Base-by-base conservation (phyloP, 345 rosid genomes). In the Citrus australasica region DNA sequence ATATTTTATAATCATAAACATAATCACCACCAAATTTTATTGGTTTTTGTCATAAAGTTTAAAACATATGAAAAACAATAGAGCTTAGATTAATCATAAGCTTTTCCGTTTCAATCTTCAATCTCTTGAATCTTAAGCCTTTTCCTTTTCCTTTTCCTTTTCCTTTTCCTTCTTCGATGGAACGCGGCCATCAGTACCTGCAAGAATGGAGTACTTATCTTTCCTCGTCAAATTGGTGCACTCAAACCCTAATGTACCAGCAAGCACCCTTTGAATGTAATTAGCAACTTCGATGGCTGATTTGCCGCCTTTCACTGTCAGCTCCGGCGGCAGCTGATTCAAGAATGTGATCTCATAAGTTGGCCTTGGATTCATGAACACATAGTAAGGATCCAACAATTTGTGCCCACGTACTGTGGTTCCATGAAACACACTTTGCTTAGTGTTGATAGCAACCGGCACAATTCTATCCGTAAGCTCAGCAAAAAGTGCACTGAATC, bases 401-500 rank as follows among this genome's bases (percentile, higher is more conserved):
- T 95, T 95, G 82, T 88, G 76, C 28, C 98, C 99, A 7, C 97
- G 89, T 27, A 84, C 93, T 0, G 94, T 90, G 1, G 99, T 96
- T 22, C 99, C 99, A 33, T 92, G 74, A 55, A 96, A 96, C 67
- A 96, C 90, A 9, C 88, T 84, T 42, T 89, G 99, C 65, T 85
- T 96, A 1, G 94, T 87, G 80, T 92, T 90, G 25, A 96, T 90
- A 8, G 99, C 98, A 8, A 96, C 92, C 0, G 98, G 98, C 17
- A 96, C 98, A 32, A 96, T 92, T 73, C 98, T 66, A 67, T 94
- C 98, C 0, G 98, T 94, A 5, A 96, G 89, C 69, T 96, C 98
- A 0, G 99, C 98, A 25, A 96, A 94, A 19, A 94, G 88, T 0
- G 99, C 98, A 64, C 98, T 96, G 80, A 96, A 96, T 76, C 99